These are phyloP conservation scores for Collybia sp. DNA, from an alignment of 768 basidiomycete species.

Conservation along the genomic window DNA sequence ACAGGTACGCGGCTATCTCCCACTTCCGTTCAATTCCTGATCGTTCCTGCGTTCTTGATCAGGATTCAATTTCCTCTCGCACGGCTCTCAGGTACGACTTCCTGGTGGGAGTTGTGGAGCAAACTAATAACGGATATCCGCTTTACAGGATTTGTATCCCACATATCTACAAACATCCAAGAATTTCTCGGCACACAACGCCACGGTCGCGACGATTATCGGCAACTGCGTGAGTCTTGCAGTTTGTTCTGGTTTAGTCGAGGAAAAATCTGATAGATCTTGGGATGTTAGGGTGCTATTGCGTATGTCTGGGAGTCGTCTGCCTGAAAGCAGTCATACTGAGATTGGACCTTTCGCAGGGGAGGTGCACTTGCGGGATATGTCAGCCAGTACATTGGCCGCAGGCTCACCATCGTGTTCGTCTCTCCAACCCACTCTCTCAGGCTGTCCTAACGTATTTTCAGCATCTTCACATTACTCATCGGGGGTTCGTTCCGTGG, in stretches of 20 bases:
- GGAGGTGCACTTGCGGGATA: constrained; percentile 14
- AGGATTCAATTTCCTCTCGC: constrained; percentile 55
- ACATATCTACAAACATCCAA: constrained; percentile 56
- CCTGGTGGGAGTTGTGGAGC: constrained; percentile 10
- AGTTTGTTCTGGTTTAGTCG: no score
- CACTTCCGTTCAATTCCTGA: neutral
- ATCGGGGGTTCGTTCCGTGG: constrained; percentile 35
- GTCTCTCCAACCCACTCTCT: constrained; percentile 1
- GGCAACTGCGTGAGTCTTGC: constrained; percentile 41
- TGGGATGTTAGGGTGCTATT: constrained; percentile 12
- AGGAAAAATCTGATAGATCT: neutral
- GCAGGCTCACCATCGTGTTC: constrained; percentile 18
- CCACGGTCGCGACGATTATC: constrained; percentile 66
- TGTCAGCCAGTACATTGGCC: constrained; percentile 16
- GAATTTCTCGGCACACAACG: constrained; percentile 38
- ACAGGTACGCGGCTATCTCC: constrained; percentile 33
- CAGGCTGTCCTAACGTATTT: neutral
- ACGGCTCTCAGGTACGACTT: constrained; percentile 40
- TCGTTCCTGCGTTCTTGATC: neutral
- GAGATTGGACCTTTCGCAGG: constrained; percentile 3
- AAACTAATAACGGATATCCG: constrained; percentile 18
- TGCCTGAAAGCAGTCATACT: neutral
- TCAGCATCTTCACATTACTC: constrained; percentile 49
- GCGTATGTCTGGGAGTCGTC: constrained; percentile 5
- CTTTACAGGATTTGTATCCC: constrained; percentile 50